Evolutionary conservation across 148 eudicot genomes (phyloP).

Genomic region (Arbutus unedo): DNA sequence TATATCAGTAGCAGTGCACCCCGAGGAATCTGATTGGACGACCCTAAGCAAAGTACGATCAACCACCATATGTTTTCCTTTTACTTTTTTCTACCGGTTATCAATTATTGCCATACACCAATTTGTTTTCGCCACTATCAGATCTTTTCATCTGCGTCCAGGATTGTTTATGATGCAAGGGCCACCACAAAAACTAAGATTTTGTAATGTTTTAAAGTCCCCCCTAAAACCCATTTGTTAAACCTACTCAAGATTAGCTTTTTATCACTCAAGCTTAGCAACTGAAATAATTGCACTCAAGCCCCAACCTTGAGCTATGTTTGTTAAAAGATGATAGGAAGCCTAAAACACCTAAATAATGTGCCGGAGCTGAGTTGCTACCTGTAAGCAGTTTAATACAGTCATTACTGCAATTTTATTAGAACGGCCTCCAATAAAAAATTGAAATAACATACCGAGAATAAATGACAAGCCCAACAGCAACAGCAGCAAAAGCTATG

Average conservation of each 20-base stretch:
- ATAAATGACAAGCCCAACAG: constrained; percentile 66
- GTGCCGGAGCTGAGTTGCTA: neutral
- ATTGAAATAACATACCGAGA: constrained; percentile 51
- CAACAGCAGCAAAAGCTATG: constrained; percentile 68
- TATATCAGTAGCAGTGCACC: no score
- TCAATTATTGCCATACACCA: neutral
- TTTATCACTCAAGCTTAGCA: neutral
- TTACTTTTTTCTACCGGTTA: neutral
- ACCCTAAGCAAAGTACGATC: neutral
- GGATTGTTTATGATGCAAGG: neutral
- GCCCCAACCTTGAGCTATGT: neutral
- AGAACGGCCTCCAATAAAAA: neutral
- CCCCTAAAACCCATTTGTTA: neutral
- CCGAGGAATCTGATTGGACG: neutral
- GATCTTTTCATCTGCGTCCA: neutral
- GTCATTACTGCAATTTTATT: neutral
- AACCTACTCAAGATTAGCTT: neutral
- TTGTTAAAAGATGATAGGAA: neutral
- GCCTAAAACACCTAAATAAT: constrained; percentile 5
- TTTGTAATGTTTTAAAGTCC: neutral
- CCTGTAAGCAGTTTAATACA: neutral
- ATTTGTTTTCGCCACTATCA: neutral
- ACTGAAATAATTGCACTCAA: neutral
- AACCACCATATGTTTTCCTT: neutral
- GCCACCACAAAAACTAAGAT: neutral